A percentile compares a stretch with the other conserved stretches of the same genome.
Conservation (phyloP, 2,329 filamentous ascomycete genomes). For the Aspergillus sp. region DNA sequence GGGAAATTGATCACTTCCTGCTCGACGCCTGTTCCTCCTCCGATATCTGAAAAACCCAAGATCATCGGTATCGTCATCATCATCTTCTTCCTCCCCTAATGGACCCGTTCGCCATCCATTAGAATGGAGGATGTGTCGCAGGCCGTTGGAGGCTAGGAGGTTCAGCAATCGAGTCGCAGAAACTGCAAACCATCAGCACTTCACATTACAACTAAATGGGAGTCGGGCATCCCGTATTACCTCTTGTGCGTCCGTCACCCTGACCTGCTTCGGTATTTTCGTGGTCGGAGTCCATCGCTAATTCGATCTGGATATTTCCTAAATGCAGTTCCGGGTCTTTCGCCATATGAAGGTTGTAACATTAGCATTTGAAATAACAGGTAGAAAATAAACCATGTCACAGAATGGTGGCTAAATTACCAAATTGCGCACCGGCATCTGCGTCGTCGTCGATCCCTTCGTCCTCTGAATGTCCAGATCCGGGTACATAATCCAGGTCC, state of each 20-base stretch:
- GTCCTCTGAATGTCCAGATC: slow-evolving; percentile 31
- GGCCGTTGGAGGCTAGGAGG: slow-evolving; percentile 49
- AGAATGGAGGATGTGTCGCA: slow-evolving; percentile 48
- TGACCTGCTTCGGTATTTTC: slow-evolving; percentile 2
- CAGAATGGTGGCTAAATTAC: not conserved
- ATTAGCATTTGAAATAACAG: too few species aligned
- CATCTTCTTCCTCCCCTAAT: slow-evolving; percentile 23
- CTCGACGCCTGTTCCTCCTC: slow-evolving; percentile 41
- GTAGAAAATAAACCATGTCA: not conserved
- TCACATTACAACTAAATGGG: not conserved
- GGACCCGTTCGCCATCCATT: slow-evolving; percentile 22
- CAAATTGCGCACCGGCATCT: slow-evolving; percentile 21
- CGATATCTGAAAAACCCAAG: slow-evolving; percentile 36
- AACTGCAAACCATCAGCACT: slow-evolving; percentile 17
- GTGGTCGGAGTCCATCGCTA: slow-evolving; percentile 20
- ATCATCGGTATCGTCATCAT: slow-evolving; percentile 25
- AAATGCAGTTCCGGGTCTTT: slow-evolving; percentile 14
- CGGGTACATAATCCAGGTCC: slow-evolving; percentile 49
- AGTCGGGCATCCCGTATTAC: too few species aligned
- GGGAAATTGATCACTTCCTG: slow-evolving; percentile 58
- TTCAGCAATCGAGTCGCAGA: slow-evolving; percentile 46
- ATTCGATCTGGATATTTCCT: slow-evolving; percentile 24
- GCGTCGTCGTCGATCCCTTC: slow-evolving; percentile 31
- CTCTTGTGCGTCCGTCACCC: too few species aligned
- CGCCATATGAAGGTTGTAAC: not conserved